These are phyloP conservation scores for Pterocarpus santalinus DNA, from an alignment of 306 rosid genomes.

Conservation along the genomic window DNA sequence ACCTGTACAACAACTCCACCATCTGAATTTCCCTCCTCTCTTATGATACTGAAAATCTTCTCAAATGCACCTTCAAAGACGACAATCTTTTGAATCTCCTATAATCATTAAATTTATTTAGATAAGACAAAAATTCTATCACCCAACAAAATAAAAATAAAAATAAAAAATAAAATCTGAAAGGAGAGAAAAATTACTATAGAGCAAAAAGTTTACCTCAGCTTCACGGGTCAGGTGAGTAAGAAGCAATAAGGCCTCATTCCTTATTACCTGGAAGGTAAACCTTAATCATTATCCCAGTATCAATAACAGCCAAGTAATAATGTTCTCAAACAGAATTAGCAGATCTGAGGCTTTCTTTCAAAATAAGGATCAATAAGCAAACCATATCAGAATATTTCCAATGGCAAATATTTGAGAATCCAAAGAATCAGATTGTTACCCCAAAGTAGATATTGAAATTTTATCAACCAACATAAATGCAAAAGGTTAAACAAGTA, in stretches of 20 bases:
- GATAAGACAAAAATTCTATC: constrained; percentile 26
- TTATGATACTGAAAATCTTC: constrained; percentile 89
- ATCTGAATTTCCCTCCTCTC: constrained; percentile 96
- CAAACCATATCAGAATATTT: constrained; percentile 10
- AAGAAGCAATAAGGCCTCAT: constrained; percentile 92
- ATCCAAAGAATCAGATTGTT: background rate
- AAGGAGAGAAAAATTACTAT: constrained; percentile 29
- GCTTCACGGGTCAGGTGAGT: constrained; percentile 94
- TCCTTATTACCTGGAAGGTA: constrained; percentile 81
- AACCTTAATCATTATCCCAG: constrained; percentile 40
- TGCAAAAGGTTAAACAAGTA: constrained; percentile 1
- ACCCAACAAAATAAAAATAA: background rate
- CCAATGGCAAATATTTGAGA: background rate
- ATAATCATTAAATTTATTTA: constrained; percentile 52
- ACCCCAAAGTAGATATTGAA: constrained; percentile 18
- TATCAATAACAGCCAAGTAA: constrained; percentile 20
- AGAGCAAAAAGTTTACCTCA: constrained; percentile 66
- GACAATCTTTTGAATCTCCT: constrained; percentile 98
- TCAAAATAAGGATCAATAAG: constrained; percentile 10
- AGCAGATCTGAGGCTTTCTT: constrained; percentile 7
- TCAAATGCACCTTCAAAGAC: constrained; percentile 98
- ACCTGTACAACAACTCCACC: constrained; percentile 99
- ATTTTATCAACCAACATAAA: background rate
- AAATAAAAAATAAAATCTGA: background rate
- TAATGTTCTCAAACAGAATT: background rate